Base-by-base conservation (phyloP, 108 stramenopile genomes). In the Cyclotella distinguenda region DNA sequence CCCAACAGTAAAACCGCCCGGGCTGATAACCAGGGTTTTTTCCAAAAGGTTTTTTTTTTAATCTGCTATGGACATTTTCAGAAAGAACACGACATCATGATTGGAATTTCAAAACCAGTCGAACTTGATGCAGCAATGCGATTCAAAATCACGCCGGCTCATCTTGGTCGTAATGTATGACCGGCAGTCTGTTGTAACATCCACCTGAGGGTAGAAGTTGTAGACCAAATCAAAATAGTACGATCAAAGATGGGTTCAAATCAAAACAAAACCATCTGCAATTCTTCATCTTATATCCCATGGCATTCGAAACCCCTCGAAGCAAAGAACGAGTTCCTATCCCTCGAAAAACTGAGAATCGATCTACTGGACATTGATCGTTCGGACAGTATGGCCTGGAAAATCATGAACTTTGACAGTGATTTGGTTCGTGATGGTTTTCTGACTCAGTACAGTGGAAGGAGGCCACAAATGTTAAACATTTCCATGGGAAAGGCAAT, bases 401-500 rank as follows among this genome's bases (percentile, higher is more conserved):
- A 30, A 43, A 43, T 66, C 40, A 66, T 66, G 64, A 26, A 54
- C 23, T 66, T 66, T 43, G 52, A 54, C 28, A 54, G 0, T 0
- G 34, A 54, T 0, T 4, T 16, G 2, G 40, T 42, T 31, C 64
- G 39, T 54, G 58, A 44, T 44, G 58, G 44, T 6, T 44, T 60
- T 44, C 6, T 60, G 18, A 5, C 47, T 7, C 38, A 27, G 0
- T 54, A 66, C 16, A 28, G 51, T 15, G 64, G 64, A 32, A 39
- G 39, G 23, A 22, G 52, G 10, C 64, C 64, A 8, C 9, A 66
- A 54, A 22, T 16, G 15, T 53, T 66, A 9, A 44, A 25, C 13
- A 54, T 66, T 28, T 42, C 51, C 11, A 51, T 16, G 10, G 64
- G 64, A 21, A 34, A 49, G 27, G 64, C 48, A 28, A 65, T 65